Evolutionary conservation across 352 stramenopile species (phyloP), one percentile per base, ranked within the genome.

Genomic region (Globisporangium nagaii): DNA sequence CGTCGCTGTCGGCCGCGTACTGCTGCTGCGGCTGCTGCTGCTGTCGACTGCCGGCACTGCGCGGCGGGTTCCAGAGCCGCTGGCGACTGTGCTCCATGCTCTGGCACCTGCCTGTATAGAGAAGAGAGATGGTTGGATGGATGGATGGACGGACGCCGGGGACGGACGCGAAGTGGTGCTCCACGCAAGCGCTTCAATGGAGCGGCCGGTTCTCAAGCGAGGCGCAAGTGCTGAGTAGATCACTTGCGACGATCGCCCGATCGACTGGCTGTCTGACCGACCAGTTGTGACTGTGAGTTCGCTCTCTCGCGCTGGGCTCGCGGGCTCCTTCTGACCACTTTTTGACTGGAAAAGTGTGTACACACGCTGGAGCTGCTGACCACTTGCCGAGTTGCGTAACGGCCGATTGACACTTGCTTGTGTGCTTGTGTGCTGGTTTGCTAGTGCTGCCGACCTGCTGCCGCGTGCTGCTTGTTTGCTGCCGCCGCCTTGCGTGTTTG

Each of bases 271-370:
- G 17, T 11, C 10, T 46, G 20, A 17, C 10, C 27, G 39, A 44
- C 39, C n/a, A n/a, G n/a, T n/a, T n/a, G n/a, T n/a, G n/a, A n/a
- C n/a, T n/a, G n/a, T n/a, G n/a, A n/a, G 20, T 12, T 10, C 40
- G 40, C 40, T 30, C 41, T 47, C n/a, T 42, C 19, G 8, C n/a
- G 12, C 37, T 43, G 17, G 17, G 11, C 36, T 43, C 8, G 22
- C 54, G 19, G 54, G 46, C 54, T 61, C 54, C 34, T 61, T 61
- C 54, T 61, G 54, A 55, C 54, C 54, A 61, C 54, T 61, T 54
- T 42, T 40, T 43, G 32, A n/a, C n/a, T n/a, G n/a, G n/a, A n/a
- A n/a, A 54, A 40, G 47, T 54, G 45, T 49, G 45, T 60, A 47
- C 44, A 50, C 45, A 61, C 45, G 1, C 24, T 20, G 46, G 22